Evolutionary conservation across 176 grass and related monocot species (phyloP).

Genomic region (Zoysia pacifica): DNA sequence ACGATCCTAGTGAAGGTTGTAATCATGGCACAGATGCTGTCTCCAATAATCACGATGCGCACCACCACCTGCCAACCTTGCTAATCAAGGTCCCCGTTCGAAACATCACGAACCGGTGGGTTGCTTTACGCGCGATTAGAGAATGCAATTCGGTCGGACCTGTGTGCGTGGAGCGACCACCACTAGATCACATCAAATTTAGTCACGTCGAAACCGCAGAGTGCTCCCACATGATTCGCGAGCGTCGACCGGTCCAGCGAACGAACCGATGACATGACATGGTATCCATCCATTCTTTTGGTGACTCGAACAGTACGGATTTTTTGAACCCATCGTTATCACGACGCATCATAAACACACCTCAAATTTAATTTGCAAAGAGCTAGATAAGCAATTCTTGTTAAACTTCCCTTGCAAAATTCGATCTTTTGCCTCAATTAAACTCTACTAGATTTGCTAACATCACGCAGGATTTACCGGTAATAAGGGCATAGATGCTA

Average conservation of each 20-base stretch:
- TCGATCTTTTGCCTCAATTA: too few relatives aligned
- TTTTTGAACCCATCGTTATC: not conserved
- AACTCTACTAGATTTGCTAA: too few relatives aligned
- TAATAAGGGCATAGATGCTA: not conserved
- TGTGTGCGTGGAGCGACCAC: not conserved
- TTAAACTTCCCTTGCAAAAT: not conserved
- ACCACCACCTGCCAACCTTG: not conserved
- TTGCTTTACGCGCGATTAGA: slow-evolving; percentile 16
- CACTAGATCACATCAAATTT: slow-evolving; percentile 23
- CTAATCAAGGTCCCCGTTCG: not conserved
- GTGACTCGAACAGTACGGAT: not conserved
- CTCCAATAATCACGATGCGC: not conserved
- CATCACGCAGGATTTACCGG: too few relatives aligned
- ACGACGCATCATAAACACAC: not conserved
- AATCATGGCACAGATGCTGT: slow-evolving; percentile 19
- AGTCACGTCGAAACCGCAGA: not conserved
- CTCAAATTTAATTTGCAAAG: not conserved
- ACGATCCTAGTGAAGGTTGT: slow-evolving; percentile 35
- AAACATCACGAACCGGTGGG: not conserved
- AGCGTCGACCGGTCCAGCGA: not conserved
- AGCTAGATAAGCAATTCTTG: not conserved
- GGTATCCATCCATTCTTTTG: not conserved
- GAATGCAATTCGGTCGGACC: slow-evolving; percentile 25
- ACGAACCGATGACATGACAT: not conserved
- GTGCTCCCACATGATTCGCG: not conserved